phyloP scores from a whole-genome alignment of 805 yeast genomes.

The Candida parachauliodes region DNA sequence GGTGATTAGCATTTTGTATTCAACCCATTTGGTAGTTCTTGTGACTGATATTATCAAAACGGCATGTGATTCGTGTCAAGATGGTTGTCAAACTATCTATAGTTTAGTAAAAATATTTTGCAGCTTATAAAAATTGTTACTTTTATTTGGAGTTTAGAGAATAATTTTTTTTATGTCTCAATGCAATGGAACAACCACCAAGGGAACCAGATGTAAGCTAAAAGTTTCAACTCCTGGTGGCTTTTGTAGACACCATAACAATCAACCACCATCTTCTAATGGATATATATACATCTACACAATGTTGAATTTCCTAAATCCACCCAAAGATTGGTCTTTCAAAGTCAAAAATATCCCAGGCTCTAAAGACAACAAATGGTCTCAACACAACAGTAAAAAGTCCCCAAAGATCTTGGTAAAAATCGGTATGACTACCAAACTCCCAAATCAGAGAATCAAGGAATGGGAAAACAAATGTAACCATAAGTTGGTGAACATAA shows the following conservation, averaged over 20 bases:
- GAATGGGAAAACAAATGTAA: constrained; percentile 55
- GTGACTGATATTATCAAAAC: no score
- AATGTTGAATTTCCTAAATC: constrained; percentile 27
- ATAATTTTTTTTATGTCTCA: no score
- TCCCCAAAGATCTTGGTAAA: constrained; percentile 42
- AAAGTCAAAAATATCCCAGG: constrained; percentile 30
- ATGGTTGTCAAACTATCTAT: no score
- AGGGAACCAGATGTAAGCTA: constrained; percentile 39
- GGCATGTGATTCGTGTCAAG: no score
- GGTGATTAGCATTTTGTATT: no score
- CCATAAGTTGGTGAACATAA: constrained; percentile 39
- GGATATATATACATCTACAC: constrained; percentile 55
- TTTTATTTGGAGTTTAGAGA: no score
- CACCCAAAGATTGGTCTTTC: constrained; percentile 31
- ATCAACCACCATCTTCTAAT: constrained; percentile 12
- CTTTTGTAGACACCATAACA: constrained; percentile 34
- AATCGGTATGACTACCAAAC: constrained; percentile 51
- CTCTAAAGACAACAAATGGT: constrained; percentile 22
- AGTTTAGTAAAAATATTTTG: no score
- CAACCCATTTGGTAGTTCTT: no score
- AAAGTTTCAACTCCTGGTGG: constrained; percentile 10
- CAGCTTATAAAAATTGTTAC: no score
- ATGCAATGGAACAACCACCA: constrained; percentile 41
- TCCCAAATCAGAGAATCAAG: constrained; percentile 36
- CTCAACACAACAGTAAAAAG: constrained; percentile 32